phyloP scores from a whole-genome alignment of 257 asterid genomes.

The Salvia miltiorrhiza region DNA sequence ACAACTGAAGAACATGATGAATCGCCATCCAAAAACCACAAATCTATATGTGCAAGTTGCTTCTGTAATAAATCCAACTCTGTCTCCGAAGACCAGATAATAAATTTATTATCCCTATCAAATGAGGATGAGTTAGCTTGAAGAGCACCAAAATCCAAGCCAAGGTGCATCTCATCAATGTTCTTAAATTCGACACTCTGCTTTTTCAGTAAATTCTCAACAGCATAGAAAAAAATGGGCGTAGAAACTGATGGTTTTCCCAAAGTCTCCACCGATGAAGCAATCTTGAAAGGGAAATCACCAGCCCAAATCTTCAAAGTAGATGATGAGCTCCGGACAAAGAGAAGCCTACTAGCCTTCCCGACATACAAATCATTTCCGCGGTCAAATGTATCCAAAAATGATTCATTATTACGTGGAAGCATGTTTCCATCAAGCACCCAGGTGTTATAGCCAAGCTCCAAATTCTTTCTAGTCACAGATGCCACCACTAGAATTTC shows the following conservation, averaged over 20 bases:
- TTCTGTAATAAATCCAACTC: constrained; percentile 39
- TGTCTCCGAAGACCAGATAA: constrained; percentile 56
- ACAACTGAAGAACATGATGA: constrained; percentile 68
- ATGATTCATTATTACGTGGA: constrained; percentile 47
- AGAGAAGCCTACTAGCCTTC: constrained; percentile 43
- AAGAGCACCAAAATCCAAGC: constrained; percentile 32
- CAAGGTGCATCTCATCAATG: constrained; percentile 53
- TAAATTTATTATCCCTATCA: constrained; percentile 34
- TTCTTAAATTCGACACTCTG: constrained; percentile 29
- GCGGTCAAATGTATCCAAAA: constrained; percentile 43
- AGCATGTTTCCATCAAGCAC: constrained; percentile 55
- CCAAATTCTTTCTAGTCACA: constrained; percentile 53
- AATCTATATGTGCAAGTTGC: constrained; percentile 44
- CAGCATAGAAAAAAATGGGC: constrained; percentile 31
- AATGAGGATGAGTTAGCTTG: constrained; percentile 34
- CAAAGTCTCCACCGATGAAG: constrained; percentile 30
- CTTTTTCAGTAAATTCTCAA: constrained; percentile 54
- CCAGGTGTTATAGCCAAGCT: constrained; percentile 60
- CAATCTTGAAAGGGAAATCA: constrained; percentile 37
- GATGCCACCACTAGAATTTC: constrained; percentile 51
- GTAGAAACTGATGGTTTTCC: constrained; percentile 39
- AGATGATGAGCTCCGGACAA: constrained; percentile 53
- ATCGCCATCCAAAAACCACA: constrained; percentile 74
- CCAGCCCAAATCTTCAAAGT: constrained; percentile 46
- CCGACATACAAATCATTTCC: constrained; percentile 43